Evolutionary conservation across 73 alveolate genomes (phyloP), one percentile per base, ranked within the genome.

Genomic region (Diophrys sp.): DNA sequence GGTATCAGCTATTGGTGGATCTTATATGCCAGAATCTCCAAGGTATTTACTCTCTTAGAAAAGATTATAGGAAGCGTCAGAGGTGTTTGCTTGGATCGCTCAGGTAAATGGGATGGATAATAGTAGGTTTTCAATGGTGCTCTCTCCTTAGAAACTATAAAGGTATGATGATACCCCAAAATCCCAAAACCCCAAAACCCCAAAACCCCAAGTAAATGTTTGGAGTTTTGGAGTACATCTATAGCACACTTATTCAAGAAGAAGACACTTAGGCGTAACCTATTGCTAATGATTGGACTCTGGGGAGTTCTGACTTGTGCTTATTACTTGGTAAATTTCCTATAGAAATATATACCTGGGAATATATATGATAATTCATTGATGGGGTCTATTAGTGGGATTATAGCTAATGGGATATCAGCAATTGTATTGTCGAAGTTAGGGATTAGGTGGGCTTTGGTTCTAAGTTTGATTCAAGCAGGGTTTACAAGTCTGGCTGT

Each of bases 301-400:
- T 83, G 91, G 91, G 54, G 53, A 24, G 70, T 54, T 34, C 33
- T 76, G 31, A 5, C 80, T 14, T 75, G 74, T 56, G 70, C 67
- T 53, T 87, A 87, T 74, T 80, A 73, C 81, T 68, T 87, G 33
- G 80, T 87, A 27, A 87, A 80, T 62, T 87, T 87, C 83, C 53
- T 80, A 30, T 75, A 80, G 57, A 87, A 87, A 78, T 80, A 87
- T 71, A 75, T 87, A 2, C 55, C 73, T 8, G 94, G 94, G 0
- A 81, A 75, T 44, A 68, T 87, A 53, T 76, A 55, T 75, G 33
- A 31, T 23, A 87, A 87, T 54, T 67, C 81, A 31, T 54, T 71
- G 14, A 82, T 79, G 26, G 56, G 83, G 33, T 71, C 85, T 28
- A 70, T 66, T 8, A 70, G 87, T 77, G 94, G 80, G 54, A 71